Base-by-base conservation (phyloP, 441 rosid genomes). In the Adansonia gregorii region DNA sequence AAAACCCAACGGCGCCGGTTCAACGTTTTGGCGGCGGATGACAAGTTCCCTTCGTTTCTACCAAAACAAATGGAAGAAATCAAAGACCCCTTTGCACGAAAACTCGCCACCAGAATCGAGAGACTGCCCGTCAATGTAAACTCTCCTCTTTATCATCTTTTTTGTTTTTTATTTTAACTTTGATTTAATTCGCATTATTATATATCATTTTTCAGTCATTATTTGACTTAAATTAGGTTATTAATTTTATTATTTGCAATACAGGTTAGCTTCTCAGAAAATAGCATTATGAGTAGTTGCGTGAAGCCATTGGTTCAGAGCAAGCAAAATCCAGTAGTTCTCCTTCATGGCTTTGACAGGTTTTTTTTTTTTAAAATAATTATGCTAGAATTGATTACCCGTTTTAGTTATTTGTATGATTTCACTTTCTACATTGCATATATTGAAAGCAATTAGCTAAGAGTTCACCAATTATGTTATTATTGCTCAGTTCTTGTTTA, bases 301-400 rank as follows among this genome's bases (percentile, higher is more conserved):
- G 91, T 89, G 80, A 87, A 81, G 82, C 91, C 95, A 31, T 19
- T 60, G 55, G 17, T 68, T 46, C 84, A 67, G 77, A 86, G 82
- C 77, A 71, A 82, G 35, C 65, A 81, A 12, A 85, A 60, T 74
- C 91, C 93, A 1, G 82, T 88, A 78, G 88, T 91, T 79, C 93
- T 91, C 43, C 91, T 90, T 6, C 95, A 91, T 69, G 85, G 92
- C 61, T 91, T 91, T 82, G 95, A 91, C 85, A 88, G 93, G 93
- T 91, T n/a, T 31, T 5, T 73, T 1, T 24, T 24, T 51, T 51
- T 6, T 1, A 14, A 6, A 14, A 19, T 54, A 15, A 14, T 46
- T 46, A 35, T 3, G 15, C 19, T 39, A 11, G 10, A 20, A 46
- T 19, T 63, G 67, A 27, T 27, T 17, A 6, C 9, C 45, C 45